phyloP scores from a whole-genome alignment of 768 basidiomycete genomes.

The Pleurotus eryngii region DNA sequence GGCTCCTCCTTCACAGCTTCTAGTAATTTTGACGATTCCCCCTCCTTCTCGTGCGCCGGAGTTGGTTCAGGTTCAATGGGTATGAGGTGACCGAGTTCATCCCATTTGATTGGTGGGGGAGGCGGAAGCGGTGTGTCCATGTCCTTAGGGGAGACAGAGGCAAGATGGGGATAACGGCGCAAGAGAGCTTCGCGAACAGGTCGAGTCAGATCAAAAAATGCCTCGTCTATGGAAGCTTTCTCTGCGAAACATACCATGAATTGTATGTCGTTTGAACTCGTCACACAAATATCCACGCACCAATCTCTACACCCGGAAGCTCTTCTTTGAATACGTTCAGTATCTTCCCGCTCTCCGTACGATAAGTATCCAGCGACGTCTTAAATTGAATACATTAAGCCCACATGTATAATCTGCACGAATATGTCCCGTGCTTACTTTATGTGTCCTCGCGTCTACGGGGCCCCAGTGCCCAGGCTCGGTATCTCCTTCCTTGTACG shows the following conservation, averaged over 20 bases:
- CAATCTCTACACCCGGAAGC: conserved; percentile 77
- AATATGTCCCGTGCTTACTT: conserved; percentile 44
- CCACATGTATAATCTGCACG: conserved; percentile 1
- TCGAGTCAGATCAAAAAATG: conserved; percentile 87
- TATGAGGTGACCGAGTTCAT: conserved; percentile 55
- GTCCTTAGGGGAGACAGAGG: conserved; percentile 61
- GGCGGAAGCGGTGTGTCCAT: conserved; percentile 76
- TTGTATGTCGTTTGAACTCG: background rate
- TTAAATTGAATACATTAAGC: conserved; percentile 20
- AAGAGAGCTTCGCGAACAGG: conserved; percentile 77
- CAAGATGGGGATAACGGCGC: conserved; percentile 73
- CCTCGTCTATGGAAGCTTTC: conserved; percentile 97
- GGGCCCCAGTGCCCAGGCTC: conserved; percentile 93
- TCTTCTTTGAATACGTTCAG: conserved; percentile 77
- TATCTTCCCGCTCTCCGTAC: conserved; percentile 88
- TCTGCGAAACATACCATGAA: conserved; percentile 42
- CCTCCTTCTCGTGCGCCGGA: conserved; percentile 14
- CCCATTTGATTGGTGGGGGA: conserved; percentile 66
- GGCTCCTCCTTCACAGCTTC: conserved; percentile 15
- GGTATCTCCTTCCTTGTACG: conserved; percentile 82
- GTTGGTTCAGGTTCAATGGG: conserved; percentile 41
- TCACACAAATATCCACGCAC: conserved; percentile 34
- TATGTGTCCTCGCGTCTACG: conserved; percentile 86
- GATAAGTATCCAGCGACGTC: conserved; percentile 92
- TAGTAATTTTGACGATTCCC: background rate